Evolutionary conservation across 495 filamentous ascomycete genomes (phyloP).

Genomic region (Astrocystis sublimbata): DNA sequence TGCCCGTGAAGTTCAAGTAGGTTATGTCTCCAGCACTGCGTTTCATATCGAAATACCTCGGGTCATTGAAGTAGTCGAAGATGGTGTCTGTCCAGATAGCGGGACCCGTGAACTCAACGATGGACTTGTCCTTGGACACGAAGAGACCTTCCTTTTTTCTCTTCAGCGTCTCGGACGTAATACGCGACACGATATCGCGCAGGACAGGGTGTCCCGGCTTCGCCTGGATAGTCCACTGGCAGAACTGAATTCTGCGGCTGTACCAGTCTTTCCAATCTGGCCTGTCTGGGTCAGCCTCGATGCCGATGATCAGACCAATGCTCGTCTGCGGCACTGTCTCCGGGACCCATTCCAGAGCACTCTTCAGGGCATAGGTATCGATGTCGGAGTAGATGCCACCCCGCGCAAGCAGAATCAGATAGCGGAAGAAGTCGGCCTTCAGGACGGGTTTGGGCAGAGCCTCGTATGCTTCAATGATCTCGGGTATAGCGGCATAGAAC

Average conservation of each 20-base stretch:
- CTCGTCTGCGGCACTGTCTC: conserved; percentile 69
- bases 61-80: conserved; percentile 92
- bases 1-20: conserved; percentile 86
- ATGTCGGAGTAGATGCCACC: conserved; percentile 98
- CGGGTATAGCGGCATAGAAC: conserved; percentile 84
- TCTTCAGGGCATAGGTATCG: conserved; percentile 81
- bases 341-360: conserved; percentile 86
- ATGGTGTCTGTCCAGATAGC: conserved; percentile 93
- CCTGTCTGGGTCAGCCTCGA: conserved; percentile 93
- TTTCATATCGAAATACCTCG: conserved; percentile 80
- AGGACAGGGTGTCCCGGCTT: conserved; percentile 95
- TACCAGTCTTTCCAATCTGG: conserved; percentile 96
- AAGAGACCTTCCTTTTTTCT: conserved; percentile 72
- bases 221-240: conserved; percentile 97
- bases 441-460: conserved; percentile 82
- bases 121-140: conserved; percentile 67
- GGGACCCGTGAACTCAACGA: conserved; percentile 96
- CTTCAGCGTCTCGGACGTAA: conserved; percentile 78
- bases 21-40: conserved; percentile 72
- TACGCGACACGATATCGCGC: conserved; percentile 79
- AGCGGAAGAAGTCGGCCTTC: conserved; percentile 98
- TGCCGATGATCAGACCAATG: conserved; percentile 86
- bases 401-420: conserved; percentile 88
- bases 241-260: conserved; percentile 93
- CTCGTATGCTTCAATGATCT: conserved; percentile 89